These are phyloP conservation scores for Botrytis fabae DNA, from an alignment of 2,329 filamentous ascomycete genomes.

Conservation along the genomic window DNA sequence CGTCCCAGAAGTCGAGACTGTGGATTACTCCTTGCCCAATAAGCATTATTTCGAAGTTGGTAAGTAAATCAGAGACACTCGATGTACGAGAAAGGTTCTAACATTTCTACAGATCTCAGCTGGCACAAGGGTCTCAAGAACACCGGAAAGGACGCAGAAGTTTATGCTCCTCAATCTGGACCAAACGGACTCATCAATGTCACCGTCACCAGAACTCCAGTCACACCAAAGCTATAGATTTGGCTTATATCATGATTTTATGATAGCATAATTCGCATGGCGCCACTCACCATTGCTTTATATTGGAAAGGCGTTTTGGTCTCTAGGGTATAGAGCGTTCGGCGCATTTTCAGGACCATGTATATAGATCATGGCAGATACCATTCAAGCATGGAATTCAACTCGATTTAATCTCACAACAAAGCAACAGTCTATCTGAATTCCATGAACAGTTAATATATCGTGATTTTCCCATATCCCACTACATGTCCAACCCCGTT, in stretches of 20 bases:
- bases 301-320: slow-evolving; percentile 16
- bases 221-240: slow-evolving; percentile 35
- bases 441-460: not conserved
- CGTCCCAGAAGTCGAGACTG: slow-evolving; percentile 68
- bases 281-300: not conserved
- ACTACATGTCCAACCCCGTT: not conserved
- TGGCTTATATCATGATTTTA: not conserved
- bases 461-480: not conserved
- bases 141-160: slow-evolving; percentile 91
- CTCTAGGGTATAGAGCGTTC: slow-evolving; percentile 4
- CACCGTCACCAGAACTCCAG: slow-evolving; percentile 64
- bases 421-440: no score
- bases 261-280: not conserved
- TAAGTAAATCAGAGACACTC: slow-evolving; percentile 47
- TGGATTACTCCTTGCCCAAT: slow-evolving; percentile 87
- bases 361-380: slow-evolving; percentile 15
- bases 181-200: slow-evolving; percentile 97
- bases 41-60: slow-evolving; percentile 98
- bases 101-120: slow-evolving; percentile 67
- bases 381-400: slow-evolving; percentile 16
- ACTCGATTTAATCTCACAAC: slow-evolving; percentile 28
- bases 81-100: not conserved
- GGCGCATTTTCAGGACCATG: slow-evolving; percentile 7
- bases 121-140: slow-evolving; percentile 98
- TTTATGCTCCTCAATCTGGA: slow-evolving; percentile 88